Percentiles rank a stretch among this genome's conserved stretches.
These are phyloP conservation scores for Mycena leptocephala DNA, from an alignment of 768 basidiomycete species.

Conservation along the genomic window DNA sequence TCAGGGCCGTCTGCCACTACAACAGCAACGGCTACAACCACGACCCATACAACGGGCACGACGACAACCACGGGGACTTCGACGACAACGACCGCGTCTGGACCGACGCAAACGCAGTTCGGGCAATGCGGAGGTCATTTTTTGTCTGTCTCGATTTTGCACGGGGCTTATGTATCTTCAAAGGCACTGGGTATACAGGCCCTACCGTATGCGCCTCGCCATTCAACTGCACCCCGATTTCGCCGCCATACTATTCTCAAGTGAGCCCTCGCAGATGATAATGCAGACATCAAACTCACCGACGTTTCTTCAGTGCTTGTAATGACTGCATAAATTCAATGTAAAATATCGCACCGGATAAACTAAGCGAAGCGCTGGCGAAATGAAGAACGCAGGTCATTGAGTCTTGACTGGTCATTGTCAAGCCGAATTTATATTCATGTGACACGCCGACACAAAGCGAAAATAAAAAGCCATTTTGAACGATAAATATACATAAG, in stretches of 20 bases:
- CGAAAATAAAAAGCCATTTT: background rate
- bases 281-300: background rate
- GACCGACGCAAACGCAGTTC: constrained; percentile 25
- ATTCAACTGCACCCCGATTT: constrained; percentile 13
- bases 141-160: background rate
- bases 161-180: background rate
- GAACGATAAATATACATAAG: constrained; percentile 21
- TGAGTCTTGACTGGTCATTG: too few species aligned
- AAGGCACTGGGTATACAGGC: constrained; percentile 25
- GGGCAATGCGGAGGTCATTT: constrained; percentile 29
- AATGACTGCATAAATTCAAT: background rate
- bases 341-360: background rate
- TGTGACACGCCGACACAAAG: background rate
- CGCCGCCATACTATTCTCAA: constrained; percentile 33
- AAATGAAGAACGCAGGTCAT: too few species aligned
- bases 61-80: background rate
- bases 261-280: background rate
- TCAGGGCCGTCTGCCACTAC: constrained; percentile 22
- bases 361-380: too few species aligned
- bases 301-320: constrained; percentile 22
- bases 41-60: background rate
- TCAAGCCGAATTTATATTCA: too few species aligned
- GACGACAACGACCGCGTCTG: constrained; percentile 7
- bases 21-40: background rate
- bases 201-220: constrained; percentile 29